Evolutionary conservation across 352 stramenopile species (phyloP), one percentile per base, ranked within the genome.

Genomic region (Phytophthora citricola): DNA sequence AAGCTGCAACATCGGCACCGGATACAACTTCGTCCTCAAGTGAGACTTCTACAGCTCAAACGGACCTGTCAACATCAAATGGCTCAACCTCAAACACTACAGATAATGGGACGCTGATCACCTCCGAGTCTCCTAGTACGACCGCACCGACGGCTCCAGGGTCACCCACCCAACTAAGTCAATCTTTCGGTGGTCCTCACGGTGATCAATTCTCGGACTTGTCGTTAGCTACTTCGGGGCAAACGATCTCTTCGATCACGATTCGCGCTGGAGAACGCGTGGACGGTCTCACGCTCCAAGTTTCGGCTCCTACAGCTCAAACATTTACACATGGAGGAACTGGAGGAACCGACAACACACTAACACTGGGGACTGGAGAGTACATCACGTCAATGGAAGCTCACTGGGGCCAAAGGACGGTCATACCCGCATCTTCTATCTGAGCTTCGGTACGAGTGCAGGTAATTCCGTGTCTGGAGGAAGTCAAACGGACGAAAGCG

Each of bases 351-450:
- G 32, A 56, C 6, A 46, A 70, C 26, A 70, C 62, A 0, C 55
- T 66, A 6, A 50, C 36, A 22, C 54, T 70, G 14, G 47, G 31
- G 29, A 15, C 40, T 12, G 55, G 40, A 1, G 62, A 70, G 29
- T 56, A 66, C 34, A 66, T 70, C 36, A 71, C 63, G 9, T 71
- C 63, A 2, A 62, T 66, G 63, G 63, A 71, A 14, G 56, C 24
- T 27, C 63, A 66, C 20, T 71, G 55, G 63, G 63, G 56, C 11
- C 34, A 71, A 58, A 71, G 15, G 36, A 57, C 6, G 63, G 49
- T 14, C 63, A 71, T 26, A 63, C 63, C 1, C 56, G 63, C 0
- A 44, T 71, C 7, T 71, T 71, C 49, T 66, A 67, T 9, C 27
- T 71, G 1, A 66, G 38, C 15, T 67, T 62, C 14, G 29, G 41